Percentiles rank a stretch among this genome's conserved stretches.
Evolutionary conservation across 2,329 filamentous ascomycete genomes (phyloP).

Genomic region (Aspergillus sp.): DNA sequence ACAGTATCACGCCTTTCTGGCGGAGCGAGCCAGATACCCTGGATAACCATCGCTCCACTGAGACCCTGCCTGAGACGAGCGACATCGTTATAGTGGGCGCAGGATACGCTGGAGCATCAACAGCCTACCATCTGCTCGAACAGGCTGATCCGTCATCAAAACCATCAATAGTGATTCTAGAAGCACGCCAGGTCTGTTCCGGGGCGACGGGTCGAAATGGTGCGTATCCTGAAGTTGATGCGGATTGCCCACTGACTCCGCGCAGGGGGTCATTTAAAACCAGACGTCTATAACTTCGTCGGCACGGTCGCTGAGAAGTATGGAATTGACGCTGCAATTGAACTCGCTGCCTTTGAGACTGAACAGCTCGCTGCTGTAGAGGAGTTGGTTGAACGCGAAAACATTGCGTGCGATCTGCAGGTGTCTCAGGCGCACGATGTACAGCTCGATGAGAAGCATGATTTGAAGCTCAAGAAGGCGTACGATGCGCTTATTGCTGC

Average conservation of each 20-base stretch:
- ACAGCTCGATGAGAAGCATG: conserved; percentile 35
- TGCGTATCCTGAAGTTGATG: not conserved
- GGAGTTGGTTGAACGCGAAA: conserved; percentile 39
- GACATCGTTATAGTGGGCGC: conserved; percentile 51
- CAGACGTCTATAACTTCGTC: conserved; percentile 43
- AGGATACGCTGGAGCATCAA: conserved; percentile 46
- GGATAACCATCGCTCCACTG: conserved; percentile 12
- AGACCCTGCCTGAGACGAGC: conserved; percentile 34
- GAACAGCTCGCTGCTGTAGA: conserved; percentile 42
- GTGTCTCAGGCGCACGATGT: conserved; percentile 43
- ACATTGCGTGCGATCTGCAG: conserved; percentile 46
- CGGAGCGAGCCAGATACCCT: conserved; percentile 9
- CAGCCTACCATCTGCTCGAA: conserved; percentile 42
- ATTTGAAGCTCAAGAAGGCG: not conserved
- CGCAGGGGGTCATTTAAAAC: conserved; percentile 41
- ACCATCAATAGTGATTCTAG: conserved; percentile 36
- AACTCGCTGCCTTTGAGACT: conserved; percentile 42
- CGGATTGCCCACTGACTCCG: not conserved
- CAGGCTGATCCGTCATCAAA: conserved; percentile 6
- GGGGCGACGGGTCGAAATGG: conserved; percentile 48
- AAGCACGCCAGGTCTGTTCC: conserved; percentile 41
- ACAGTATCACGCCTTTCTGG: conserved; percentile 12
- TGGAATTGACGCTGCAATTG: conserved; percentile 35
- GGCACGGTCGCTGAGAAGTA: conserved; percentile 32
- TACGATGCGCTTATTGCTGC: not conserved